Base-by-base conservation (phyloP, 768 basidiomycete species). In the Sporobolomyces pararoseus region DNA sequence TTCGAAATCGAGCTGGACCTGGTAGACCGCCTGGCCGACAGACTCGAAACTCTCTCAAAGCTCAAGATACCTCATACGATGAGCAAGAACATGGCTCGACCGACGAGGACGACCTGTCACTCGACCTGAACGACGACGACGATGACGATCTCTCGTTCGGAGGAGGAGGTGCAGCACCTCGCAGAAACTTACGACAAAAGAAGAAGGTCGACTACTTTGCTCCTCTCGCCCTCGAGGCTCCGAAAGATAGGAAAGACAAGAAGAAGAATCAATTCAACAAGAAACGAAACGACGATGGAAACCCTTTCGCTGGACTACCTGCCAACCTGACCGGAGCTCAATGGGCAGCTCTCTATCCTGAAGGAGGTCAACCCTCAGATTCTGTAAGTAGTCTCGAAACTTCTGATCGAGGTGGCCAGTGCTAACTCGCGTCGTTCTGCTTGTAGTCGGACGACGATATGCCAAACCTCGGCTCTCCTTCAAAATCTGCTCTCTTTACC, bases 381-480 rank as follows among this genome's bases (percentile, higher is more conserved):
- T 74, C 72, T 29, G 72, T 73, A 42, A 10, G 72, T 70, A 6
- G 6, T 23, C 46, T 47, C 46, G 12, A 14, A 12, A 6, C 46
- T 14, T 14, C 12, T 47, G 6, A 6, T 21, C 21, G 10, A 23
- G 13, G 39, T 42, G n/a, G 9, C 17, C 39, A 17, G 39, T 17
- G 17, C 39, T 42, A 47, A 47, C 10, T 47, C 46, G 46, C 46
- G 21, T 14, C 6, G 12, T 47, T 12, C 6, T 47, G 46, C 9
- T 42, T 42, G 9, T 55, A 66, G 68, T 68, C 64, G 31, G 76
- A 76, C 69, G 69, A 77, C 64, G 75, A 75, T 52, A 25, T 44
- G 25, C 60, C 65, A 7, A 74, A 68, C 52, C 49, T 74, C 19
- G 25, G n/a, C 16, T 57, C 65, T 9, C 68, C 68, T 3, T 59